Conservation (phyloP, 495 filamentous ascomycete species). For the Letharia columbiana region DNA sequence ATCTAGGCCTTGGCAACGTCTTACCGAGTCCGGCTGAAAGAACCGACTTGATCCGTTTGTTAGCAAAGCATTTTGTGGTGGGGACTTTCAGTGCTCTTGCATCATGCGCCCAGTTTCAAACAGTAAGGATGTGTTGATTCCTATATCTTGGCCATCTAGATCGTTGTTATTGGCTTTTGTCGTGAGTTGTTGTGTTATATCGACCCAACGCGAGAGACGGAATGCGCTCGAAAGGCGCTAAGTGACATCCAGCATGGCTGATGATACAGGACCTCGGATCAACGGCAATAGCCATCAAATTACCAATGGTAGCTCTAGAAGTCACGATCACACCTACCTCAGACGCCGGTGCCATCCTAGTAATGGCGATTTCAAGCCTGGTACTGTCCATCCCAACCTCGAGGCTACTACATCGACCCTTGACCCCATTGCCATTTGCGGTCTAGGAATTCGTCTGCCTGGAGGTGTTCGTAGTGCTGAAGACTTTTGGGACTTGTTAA, state of each 20-base stretch:
- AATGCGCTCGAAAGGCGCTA: not conserved
- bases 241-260: not conserved
- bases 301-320: not conserved
- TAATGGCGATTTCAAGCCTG: not conserved
- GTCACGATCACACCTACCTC: not conserved
- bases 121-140: no score
- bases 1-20: no score
- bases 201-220: no score
- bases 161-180: no score
- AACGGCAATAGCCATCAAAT: not conserved
- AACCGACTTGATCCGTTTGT: no score
- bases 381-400: not conserved
- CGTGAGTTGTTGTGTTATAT: no score
- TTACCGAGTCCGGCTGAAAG: no score
- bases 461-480: conserved; percentile 30
- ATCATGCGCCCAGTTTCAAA: no score
- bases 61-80: no score
- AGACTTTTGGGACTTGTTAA: conserved; percentile 1
- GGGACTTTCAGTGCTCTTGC: no score
- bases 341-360: not conserved
- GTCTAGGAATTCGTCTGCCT: conserved; percentile 42
- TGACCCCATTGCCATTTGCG: conserved; percentile 42
- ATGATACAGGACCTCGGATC: not conserved
- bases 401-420: not conserved
- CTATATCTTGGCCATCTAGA: no score